A percentile compares a stretch with the other conserved stretches of the same genome.
Evolutionary conservation across 1,284 basidiomycete genomes (phyloP).

Genomic region (Cryptococcus floricola): DNA sequence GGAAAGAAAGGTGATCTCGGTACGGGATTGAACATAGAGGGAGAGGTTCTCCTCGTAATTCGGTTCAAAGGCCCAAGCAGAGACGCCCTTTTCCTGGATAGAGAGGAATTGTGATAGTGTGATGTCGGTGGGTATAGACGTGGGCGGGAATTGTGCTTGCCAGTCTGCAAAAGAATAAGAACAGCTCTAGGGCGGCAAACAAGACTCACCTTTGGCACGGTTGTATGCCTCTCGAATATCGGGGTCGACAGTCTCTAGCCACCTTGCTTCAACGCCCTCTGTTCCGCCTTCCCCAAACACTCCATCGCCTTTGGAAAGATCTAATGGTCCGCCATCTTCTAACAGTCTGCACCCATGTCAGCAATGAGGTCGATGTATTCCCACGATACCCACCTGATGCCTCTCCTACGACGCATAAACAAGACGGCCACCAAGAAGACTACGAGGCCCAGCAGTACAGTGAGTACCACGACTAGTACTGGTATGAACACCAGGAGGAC

Average conservation of each 20-base stretch:
- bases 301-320: constrained; percentile 85
- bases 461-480: constrained; percentile 84
- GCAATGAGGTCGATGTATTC: constrained; percentile 5
- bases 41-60: constrained; percentile 91
- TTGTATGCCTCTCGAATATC: constrained; percentile 66
- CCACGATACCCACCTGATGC: constrained; percentile 55
- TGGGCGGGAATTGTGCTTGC: constrained; percentile 85
- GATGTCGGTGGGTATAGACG: constrained; percentile 90
- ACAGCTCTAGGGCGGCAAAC: background rate
- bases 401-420: constrained; percentile 71
- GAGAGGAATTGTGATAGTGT: constrained; percentile 94
- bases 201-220: constrained; percentile 74
- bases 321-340: constrained; percentile 87
- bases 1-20: constrained; percentile 91
- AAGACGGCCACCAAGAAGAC: constrained; percentile 84
- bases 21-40: constrained; percentile 83
- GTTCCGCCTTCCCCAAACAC: constrained; percentile 87
- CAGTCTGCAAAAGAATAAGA: constrained; percentile 60
- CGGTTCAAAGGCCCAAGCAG: constrained; percentile 95
- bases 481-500: constrained; percentile 56
- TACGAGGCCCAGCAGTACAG: constrained; percentile 85
- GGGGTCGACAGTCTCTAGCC: constrained; percentile 81
- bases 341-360: constrained; percentile 55
- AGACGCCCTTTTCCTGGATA: constrained; percentile 96
- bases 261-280: constrained; percentile 82